Conservation (phyloP, 345 rosid species). For the Hypericum perforatum region DNA sequence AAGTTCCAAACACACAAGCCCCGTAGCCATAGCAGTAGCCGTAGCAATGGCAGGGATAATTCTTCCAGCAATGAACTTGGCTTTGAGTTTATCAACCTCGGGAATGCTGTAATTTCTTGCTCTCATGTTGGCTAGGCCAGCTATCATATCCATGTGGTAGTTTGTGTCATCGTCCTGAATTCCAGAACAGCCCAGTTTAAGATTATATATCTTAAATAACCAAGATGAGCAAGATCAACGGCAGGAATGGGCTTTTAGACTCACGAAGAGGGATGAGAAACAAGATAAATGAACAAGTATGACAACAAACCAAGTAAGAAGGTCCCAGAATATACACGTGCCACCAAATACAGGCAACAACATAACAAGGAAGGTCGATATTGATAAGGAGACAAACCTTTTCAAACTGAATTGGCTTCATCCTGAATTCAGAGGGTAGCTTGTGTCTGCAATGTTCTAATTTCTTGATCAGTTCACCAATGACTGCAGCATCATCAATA, state of each 20-base stretch:
- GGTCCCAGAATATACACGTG: too few relatives aligned
- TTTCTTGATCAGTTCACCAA: slow-evolving; percentile 50
- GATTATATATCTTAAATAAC: too few relatives aligned
- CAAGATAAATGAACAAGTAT: too few relatives aligned
- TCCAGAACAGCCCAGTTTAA: too few relatives aligned
- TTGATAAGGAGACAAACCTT: slow-evolving; percentile 44
- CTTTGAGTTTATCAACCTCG: slow-evolving; percentile 95
- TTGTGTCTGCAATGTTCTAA: slow-evolving; percentile 56
- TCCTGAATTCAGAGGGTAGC: slow-evolving; percentile 52
- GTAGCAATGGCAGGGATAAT: slow-evolving; percentile 99
- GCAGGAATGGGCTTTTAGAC: too few relatives aligned
- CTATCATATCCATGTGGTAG: slow-evolving; percentile 97
- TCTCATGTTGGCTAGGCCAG: slow-evolving; percentile 99
- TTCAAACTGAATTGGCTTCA: slow-evolving; percentile 94
- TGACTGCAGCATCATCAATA: slow-evolving; percentile 69
- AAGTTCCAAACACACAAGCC: slow-evolving; percentile 90
- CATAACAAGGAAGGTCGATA: not conserved
- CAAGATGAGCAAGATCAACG: too few relatives aligned
- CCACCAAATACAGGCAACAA: too few relatives aligned
- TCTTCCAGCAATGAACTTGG: slow-evolving; percentile 98
- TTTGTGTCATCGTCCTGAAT: slow-evolving; percentile 90
- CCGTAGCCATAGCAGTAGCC: slow-evolving; percentile 95
- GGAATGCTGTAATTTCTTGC: slow-evolving; percentile 95
- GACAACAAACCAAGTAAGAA: too few relatives aligned
- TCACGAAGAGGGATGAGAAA: too few relatives aligned